Evolutionary conservation across 179 eudicot genomes (phyloP), one percentile per base, ranked within the genome.

Genomic region (Gypsophila paniculata): DNA sequence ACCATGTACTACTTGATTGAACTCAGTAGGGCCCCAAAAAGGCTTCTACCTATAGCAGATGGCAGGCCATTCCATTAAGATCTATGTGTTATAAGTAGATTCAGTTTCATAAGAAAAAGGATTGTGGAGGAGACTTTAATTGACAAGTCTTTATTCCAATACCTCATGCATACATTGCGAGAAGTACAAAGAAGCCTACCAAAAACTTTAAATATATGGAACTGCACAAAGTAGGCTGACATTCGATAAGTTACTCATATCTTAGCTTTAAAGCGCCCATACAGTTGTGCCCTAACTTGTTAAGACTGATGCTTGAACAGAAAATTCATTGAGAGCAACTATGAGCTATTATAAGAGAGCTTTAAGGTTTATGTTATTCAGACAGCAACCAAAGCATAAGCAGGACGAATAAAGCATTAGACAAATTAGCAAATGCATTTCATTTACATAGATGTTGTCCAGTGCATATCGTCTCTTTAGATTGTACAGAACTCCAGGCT

Each of bases 401-500:
- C 60, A 4, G 32, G 22, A 34, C 8, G 22, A 4, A 9, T 17
- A 39, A 70, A 34, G 69, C 32, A 22, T 46, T 19, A 70, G 5
- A 55, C 29, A 61, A 21, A 17, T n/a, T 25, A 53, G 2, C 17
- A 53, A 2, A 42, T 14, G 42, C 42, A 51, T 68, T 57, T 69
- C 73, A 81, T 96, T 86, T 76, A 95, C 99, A 78, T 95, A 95
- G 42, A 95, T 93, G 80, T 84, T 94, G 84, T 93, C 96, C 59
- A 95, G 87, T 10, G 84, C 85, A 71, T 95, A 95, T 89, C 99
- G 84, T 81, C 93, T 89, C 84, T 86, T 89, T 61, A 95, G 80
- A 81, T 95, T 95, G 76, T 95, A 89, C 32, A 95, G 82, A 72
- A 95, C 98, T 70, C 98, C 97, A 2, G 98, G 98, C 80, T 95